Conservation (phyloP, 2,329 filamentous ascomycete genomes). For the Venturia aucupariae region DNA sequence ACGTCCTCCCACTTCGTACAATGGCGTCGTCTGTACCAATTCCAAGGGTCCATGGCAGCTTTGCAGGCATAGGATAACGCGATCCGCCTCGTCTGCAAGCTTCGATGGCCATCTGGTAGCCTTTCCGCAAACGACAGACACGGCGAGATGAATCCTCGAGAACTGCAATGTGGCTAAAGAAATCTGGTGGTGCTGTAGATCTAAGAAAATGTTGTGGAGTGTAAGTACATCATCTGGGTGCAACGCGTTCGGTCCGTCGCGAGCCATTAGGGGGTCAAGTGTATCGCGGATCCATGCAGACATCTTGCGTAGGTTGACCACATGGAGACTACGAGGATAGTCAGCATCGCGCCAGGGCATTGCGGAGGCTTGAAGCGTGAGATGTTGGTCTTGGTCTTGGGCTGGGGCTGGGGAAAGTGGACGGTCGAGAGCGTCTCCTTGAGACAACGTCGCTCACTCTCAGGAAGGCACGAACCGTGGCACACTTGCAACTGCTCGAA, state of each 20-base stretch:
- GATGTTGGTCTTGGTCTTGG: neutral
- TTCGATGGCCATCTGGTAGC: conserved; percentile 39
- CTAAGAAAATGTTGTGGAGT: conserved; percentile 34
- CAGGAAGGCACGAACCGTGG: neutral
- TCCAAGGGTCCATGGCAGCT: conserved; percentile 29
- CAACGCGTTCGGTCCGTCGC: conserved; percentile 35
- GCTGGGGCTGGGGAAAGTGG: neutral
- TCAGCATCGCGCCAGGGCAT: conserved; percentile 15
- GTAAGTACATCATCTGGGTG: conserved; percentile 35
- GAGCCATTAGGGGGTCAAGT: conserved; percentile 37
- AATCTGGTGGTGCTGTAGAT: conserved; percentile 10
- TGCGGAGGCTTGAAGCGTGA: neutral
- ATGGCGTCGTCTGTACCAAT: conserved; percentile 30
- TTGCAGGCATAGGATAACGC: neutral
- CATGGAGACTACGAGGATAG: conserved; percentile 19
- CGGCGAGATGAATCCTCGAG: conserved; percentile 38
- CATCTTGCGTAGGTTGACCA: conserved; percentile 26
- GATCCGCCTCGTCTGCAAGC: conserved; percentile 36
- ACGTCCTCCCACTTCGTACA: conserved; percentile 36
- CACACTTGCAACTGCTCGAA: neutral
- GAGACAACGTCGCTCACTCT: neutral
- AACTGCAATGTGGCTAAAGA: conserved; percentile 24
- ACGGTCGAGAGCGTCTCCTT: neutral
- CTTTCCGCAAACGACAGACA: conserved; percentile 33
- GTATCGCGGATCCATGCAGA: conserved; percentile 39